These are phyloP conservation scores for Eruca vesicaria DNA, from an alignment of 441 rosid species.

Conservation along the genomic window DNA sequence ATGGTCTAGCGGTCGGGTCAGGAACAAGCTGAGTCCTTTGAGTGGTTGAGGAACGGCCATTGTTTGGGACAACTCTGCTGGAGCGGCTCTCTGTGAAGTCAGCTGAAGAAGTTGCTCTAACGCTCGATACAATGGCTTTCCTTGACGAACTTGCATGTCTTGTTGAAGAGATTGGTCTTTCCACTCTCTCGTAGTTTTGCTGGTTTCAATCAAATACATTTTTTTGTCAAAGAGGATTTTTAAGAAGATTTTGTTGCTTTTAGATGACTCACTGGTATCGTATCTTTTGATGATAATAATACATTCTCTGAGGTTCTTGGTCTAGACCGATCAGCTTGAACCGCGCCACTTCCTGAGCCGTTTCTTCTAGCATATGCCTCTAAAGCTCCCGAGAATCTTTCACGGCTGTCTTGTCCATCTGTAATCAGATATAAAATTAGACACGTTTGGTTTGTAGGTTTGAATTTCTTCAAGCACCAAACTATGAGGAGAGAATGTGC, in stretches of 20 bases:
- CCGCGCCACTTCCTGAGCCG: slow-evolving; percentile 44
- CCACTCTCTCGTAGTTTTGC: slow-evolving; percentile 52
- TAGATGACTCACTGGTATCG: slow-evolving; percentile 53
- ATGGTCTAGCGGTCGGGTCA: slow-evolving; percentile 41
- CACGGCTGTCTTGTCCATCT: slow-evolving; percentile 87
- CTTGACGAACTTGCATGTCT: slow-evolving; percentile 78
- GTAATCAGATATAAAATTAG: slow-evolving; percentile 10
- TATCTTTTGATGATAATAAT: slow-evolving; percentile 53
- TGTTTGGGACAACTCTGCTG: slow-evolving; percentile 53
- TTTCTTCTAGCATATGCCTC: slow-evolving; percentile 88
- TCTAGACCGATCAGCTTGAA: slow-evolving; percentile 53
- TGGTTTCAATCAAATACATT: slow-evolving; percentile 8
- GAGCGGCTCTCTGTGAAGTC: slow-evolving; percentile 65
- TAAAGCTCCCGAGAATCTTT: slow-evolving; percentile 90
- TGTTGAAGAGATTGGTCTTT: slow-evolving; percentile 66
- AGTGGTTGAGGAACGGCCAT: slow-evolving; percentile 63
- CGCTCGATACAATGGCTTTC: slow-evolving; percentile 57
- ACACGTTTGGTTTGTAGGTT: neutral
- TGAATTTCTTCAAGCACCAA: neutral
- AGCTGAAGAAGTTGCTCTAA: slow-evolving; percentile 80
- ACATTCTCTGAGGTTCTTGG: slow-evolving; percentile 70
- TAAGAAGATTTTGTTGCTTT: slow-evolving; percentile 5
- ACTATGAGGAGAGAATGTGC: neutral
- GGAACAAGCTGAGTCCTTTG: slow-evolving; percentile 64
- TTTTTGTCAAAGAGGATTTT: slow-evolving; percentile 38